Evolutionary conservation across 148 eudicot genomes (phyloP), one percentile per base, ranked within the genome.

Genomic region (Rhododendron henanense): DNA sequence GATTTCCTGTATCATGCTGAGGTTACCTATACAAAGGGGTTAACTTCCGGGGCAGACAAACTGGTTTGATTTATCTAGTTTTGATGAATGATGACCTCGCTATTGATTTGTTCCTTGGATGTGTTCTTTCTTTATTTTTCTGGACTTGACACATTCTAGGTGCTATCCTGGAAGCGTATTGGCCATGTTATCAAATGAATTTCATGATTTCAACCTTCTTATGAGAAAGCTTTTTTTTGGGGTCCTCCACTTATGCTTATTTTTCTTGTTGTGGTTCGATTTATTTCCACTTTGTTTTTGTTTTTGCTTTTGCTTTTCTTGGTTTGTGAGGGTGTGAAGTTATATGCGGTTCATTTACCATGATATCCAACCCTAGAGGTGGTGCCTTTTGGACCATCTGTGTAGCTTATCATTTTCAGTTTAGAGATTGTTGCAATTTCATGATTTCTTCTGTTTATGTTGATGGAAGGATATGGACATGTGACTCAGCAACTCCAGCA

Each of bases 381-480:
- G 79, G 47, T 51, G 63, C 33, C 14, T 71, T 48, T 48, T 84
- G 31, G 81, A 19, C 25, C 28, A 2, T 21, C 19, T 71, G 39
- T 71, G 69, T 39, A 50, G 31, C 19, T 77, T 25, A 77, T n/a
- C 16, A 25, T 23, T 45, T 35, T 57, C 13, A 10, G 51, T 25
- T 33, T 16, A 19, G 71, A 10, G 35, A 21, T 23, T 0, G 79
- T 23, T 55, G 8, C 61, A 19, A 18, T 69, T 31, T 19, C 79
- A 33, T 63, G 53, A 14, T 18, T 28, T 50, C 45, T 84, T 69
- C 73, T 85, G 4, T 86, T 41, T 83, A 33, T 82, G 86, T 37
- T 88, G 44, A 85, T 90, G 84, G 84, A 75, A 97, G 99, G 95
- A 94, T 97, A 87, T 97, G 99, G 99, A 94, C 99, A 76, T 93